Evolutionary conservation across 192 early-diverging fungal genomes (phyloP).

Genomic region (Gigaspora rosea): DNA sequence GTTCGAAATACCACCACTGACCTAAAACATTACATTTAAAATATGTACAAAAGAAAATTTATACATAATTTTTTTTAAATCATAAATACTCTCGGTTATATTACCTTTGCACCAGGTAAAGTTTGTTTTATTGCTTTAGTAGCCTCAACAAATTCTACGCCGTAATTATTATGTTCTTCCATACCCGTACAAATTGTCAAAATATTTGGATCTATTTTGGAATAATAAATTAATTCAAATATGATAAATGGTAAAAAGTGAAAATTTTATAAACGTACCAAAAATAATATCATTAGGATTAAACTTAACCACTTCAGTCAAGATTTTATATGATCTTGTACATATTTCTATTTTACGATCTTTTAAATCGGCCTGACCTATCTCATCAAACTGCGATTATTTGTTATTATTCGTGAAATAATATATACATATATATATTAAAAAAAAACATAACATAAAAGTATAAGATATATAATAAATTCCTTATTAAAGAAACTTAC

Average conservation of each 20-base stretch:
- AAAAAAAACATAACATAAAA: too few species aligned
- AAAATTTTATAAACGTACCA: slow-evolving; percentile 30
- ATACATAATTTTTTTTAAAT: slow-evolving; percentile 41
- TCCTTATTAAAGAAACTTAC: slow-evolving; percentile 41
- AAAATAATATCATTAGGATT: slow-evolving; percentile 83
- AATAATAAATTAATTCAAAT: slow-evolving; percentile 24
- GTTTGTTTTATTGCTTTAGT: slow-evolving; percentile 73
- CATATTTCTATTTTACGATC: slow-evolving; percentile 90
- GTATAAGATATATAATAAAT: too few species aligned
- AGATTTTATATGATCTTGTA: slow-evolving; percentile 84
- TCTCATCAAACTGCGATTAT: slow-evolving; percentile 83
- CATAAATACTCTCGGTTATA: slow-evolving; percentile 65
- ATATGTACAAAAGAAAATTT: slow-evolving; percentile 76
- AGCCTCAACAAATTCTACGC: slow-evolving; percentile 89
- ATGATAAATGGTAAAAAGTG: background rate
- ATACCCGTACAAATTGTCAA: slow-evolving; percentile 95
- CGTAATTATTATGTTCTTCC: slow-evolving; percentile 98
- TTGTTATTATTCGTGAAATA: background rate
- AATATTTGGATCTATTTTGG: slow-evolving; percentile 89
- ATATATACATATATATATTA: background rate
- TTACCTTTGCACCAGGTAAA: slow-evolving; percentile 88
- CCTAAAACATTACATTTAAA: slow-evolving; percentile 85
- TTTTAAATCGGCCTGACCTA: slow-evolving; percentile 84
- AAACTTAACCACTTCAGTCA: slow-evolving; percentile 85
- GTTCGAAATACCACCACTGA: slow-evolving; percentile 97